Conservation (phyloP, 139 green algal species). For the Chlamydomonas urium region DNA sequence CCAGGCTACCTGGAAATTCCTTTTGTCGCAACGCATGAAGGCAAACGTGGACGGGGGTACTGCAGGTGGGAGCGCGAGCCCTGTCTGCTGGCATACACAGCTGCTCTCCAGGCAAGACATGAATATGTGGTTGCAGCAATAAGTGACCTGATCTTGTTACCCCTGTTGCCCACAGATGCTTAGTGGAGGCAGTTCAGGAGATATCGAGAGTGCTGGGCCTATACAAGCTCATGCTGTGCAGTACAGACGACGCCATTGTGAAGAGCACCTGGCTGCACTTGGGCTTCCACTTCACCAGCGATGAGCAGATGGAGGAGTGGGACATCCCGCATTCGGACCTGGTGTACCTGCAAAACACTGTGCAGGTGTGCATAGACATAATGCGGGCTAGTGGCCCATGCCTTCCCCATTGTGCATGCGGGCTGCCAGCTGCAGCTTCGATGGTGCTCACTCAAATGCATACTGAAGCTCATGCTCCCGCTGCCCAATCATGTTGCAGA, state of each 20-base stretch:
- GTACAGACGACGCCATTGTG: constrained; percentile 44
- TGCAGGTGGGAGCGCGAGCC: constrained; percentile 42
- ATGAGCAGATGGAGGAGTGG: constrained; percentile 66
- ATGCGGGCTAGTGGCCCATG: too few species aligned
- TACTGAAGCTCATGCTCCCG: too few species aligned
- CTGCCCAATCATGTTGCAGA: too few species aligned
- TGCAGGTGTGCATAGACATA: constrained; percentile 50
- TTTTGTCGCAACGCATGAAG: constrained; percentile 82
- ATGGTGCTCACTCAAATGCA: too few species aligned
- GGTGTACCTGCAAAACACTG: constrained; percentile 91
- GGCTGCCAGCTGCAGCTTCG: too few species aligned
- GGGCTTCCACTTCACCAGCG: constrained; percentile 68
- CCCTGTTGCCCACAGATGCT: constrained; percentile 53
- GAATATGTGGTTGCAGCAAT: background rate
- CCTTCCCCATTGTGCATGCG: too few species aligned
- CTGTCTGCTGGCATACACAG: background rate
- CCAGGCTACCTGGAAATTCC: constrained; percentile 82
- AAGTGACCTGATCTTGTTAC: constrained; percentile 1
- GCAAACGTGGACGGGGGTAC: constrained; percentile 67
- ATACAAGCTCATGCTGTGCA: constrained; percentile 58
- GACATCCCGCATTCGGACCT: constrained; percentile 74
- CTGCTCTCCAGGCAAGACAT: too few species aligned
- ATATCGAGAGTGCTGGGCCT: constrained; percentile 51
- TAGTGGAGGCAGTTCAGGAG: constrained; percentile 84
- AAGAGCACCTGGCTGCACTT: constrained; percentile 69